These are phyloP conservation scores for Daldinia loculata DNA, from an alignment of 495 filamentous ascomycete species.

Conservation along the genomic window DNA sequence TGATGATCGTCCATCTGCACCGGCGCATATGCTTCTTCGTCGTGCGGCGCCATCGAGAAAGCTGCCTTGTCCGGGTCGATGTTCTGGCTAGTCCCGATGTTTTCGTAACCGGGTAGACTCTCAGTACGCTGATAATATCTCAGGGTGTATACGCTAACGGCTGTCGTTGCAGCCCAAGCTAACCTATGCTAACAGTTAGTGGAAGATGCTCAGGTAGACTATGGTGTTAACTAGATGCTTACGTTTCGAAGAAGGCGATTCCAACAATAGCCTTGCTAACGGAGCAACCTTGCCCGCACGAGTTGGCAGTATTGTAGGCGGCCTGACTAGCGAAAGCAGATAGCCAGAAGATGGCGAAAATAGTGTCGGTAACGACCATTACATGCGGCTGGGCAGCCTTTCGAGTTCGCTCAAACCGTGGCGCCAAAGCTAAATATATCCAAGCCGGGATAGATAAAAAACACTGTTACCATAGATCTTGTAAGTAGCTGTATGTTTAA, in stretches of 20 bases:
- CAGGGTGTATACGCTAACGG: conserved; percentile 79
- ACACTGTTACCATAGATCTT: conserved; percentile 63
- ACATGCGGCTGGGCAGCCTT: conserved; percentile 84
- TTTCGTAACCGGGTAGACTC: conserved; percentile 73
- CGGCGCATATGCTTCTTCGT: conserved; percentile 61
- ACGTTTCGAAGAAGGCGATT: conserved; percentile 84
- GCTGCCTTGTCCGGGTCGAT: conserved; percentile 68
- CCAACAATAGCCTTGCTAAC: conserved; percentile 81
- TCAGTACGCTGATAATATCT: conserved; percentile 82
- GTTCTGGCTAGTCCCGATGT: conserved; percentile 58
- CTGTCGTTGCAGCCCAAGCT: conserved; percentile 74
- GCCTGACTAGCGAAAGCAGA: conserved; percentile 81
- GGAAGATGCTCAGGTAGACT: neutral
- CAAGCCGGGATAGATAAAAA: conserved; percentile 84
- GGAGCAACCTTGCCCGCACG: conserved; percentile 66
- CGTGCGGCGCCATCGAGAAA: conserved; percentile 64
- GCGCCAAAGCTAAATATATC: conserved; percentile 83
- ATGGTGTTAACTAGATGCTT: conserved; percentile 38
- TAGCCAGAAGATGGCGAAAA: conserved; percentile 85
- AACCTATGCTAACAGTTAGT: conserved; percentile 60
- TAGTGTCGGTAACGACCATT: conserved; percentile 75
- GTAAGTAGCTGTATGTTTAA: conserved; percentile 5
- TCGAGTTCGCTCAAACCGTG: conserved; percentile 81
- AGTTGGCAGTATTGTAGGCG: conserved; percentile 64
- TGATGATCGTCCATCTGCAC: conserved; percentile 57